Evolutionary conservation across 257 asterid species (phyloP).

Genomic region (Linaria vulgaris): DNA sequence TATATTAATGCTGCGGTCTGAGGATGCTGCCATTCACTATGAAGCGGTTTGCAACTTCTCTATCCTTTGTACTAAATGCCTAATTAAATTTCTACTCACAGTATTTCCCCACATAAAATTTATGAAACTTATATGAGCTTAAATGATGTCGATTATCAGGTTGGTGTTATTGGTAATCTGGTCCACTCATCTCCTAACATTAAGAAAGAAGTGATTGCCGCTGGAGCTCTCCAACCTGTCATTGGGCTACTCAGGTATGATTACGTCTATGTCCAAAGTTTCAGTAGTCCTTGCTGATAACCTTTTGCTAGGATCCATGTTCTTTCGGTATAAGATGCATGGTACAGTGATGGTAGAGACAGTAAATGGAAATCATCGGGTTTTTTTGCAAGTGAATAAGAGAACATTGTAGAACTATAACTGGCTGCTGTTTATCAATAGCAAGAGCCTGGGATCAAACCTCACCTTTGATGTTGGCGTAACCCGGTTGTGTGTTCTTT

Average conservation of each 20-base stretch:
- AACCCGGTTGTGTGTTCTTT: not conserved
- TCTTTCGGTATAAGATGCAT: not conserved
- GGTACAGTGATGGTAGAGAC: not conserved
- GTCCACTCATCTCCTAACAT: constrained; percentile 97
- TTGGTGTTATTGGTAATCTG: constrained; percentile 96
- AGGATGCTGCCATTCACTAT: constrained; percentile 92
- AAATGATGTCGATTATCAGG: constrained; percentile 51
- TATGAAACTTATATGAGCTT: constrained; percentile 18
- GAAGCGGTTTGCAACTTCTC: constrained; percentile 73
- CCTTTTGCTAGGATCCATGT: not conserved
- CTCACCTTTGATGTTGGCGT: not conserved
- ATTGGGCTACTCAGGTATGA: constrained; percentile 88
- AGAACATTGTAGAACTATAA: not conserved
- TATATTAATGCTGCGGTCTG: constrained; percentile 91
- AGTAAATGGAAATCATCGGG: not conserved
- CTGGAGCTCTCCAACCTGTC: constrained; percentile 99
- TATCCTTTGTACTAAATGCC: constrained; percentile 19
- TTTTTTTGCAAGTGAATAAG: not conserved
- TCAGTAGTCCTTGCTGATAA: not conserved
- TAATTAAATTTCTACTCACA: constrained; percentile 18
- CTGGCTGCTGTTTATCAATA: not conserved
- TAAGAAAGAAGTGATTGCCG: constrained; percentile 91
- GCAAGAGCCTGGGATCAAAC: not conserved
- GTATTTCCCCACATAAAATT: not conserved
- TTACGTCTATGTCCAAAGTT: not conserved